Base-by-base conservation (phyloP, 345 rosid species). In the Psidium friedrichsthalianum region DNA sequence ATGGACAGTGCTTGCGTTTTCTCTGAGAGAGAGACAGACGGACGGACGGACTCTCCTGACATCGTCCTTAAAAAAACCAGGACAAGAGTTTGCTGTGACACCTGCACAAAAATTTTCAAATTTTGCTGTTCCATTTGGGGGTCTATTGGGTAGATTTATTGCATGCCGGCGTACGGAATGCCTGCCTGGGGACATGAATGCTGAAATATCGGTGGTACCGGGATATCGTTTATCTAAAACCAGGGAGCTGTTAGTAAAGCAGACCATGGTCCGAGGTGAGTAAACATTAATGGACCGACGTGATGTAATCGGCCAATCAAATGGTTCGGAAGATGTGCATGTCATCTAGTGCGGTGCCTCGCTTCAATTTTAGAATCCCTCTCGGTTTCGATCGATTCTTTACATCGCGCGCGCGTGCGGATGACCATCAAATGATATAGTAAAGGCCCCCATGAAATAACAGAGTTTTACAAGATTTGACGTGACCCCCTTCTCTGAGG, bases 341-440 rank as follows among this genome's bases (percentile, higher is more conserved):
- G 22, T 8, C 12, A 18, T 0, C 1, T 1, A 18, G 12, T 0
- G 44, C 5, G 12, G 5, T 3, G 1, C 13, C 32, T 32, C 44
- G 1, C 13, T 69, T 32, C 44, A 69, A 69, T 32, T 32, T 16
- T 64, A 3, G 74, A 55, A 55, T 64, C 20, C 11, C 3, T 64
- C 8, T 64, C 8, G 22, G 2, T 3, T 29, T 29, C 10, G 11
- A 32, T 32, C 32, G 12, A 69, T 18, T 32, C 36, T 22, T 18
- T 15, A 61, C 2, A 15, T 10, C 36, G 51, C 51, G 12, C 9
- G 8, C 9, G 49, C 0, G 1, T 4, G 0, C 8, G 74, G 42
- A 40, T 61, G 21, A 29, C 1, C 8, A 13, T 61, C 40, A 27
- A 61, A 61, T 27, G 5, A 40, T 40, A 29, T 36, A 15, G 1